These are phyloP conservation scores for Mortierella sp. DNA, from an alignment of 371 early-diverging fungal species.

Conservation along the genomic window DNA sequence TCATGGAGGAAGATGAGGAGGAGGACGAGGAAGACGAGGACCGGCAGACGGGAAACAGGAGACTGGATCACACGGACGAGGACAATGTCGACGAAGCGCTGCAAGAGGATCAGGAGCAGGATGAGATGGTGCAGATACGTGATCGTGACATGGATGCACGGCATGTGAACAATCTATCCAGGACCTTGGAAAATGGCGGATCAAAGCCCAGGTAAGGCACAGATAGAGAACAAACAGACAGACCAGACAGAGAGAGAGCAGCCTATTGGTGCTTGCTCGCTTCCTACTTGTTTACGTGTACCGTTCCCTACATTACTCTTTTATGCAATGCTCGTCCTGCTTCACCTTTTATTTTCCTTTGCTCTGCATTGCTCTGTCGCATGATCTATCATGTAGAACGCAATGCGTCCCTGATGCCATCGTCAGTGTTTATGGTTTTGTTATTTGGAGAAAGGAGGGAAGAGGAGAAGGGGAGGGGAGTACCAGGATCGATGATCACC, in stretches of 20 bases:
- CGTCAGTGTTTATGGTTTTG: not conserved
- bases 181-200: conserved; percentile 17
- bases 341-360: too few relatives aligned
- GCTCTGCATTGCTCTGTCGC: not conserved
- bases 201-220: conserved; percentile 34
- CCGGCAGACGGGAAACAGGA: not conserved
- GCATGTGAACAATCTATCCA: conserved; percentile 25
- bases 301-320: too few relatives aligned
- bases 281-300: not conserved
- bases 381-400: not conserved
- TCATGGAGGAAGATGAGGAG: conserved; percentile 32
- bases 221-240: too few relatives aligned
- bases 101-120: conserved; percentile 15
- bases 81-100: conserved; percentile 18
- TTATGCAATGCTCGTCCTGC: too few relatives aligned
- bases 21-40: conserved; percentile 29
- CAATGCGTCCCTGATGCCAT: not conserved
- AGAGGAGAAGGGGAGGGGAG: not conserved
- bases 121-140: conserved; percentile 10
- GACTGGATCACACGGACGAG: conserved; percentile 26
- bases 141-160: conserved; percentile 27
- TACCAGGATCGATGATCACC: not conserved
- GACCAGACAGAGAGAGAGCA: too few relatives aligned
- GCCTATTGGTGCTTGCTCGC: not conserved
- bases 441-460: too few relatives aligned